Conservation (phyloP, 495 filamentous ascomycete species). For the Aspergillus cavernicola region DNA sequence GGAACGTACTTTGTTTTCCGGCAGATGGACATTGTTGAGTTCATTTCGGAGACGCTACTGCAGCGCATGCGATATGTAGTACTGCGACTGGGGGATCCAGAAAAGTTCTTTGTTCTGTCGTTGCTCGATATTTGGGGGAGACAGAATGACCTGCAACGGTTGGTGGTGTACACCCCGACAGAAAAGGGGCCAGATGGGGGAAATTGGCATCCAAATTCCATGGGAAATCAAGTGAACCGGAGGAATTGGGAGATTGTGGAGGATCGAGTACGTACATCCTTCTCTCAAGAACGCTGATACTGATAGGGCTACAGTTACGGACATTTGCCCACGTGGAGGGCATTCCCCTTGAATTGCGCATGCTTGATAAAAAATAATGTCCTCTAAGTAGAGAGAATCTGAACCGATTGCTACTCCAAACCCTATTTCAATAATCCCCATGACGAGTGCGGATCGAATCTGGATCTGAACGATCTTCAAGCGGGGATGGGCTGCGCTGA, state of each 20-base stretch:
- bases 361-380: too few species aligned
- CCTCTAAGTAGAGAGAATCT: too few species aligned
- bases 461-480: too few species aligned
- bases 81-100: slow-evolving; percentile 6
- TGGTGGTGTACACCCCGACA: slow-evolving; percentile 19
- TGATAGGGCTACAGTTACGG: too few species aligned
- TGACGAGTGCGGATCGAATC: too few species aligned
- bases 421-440: too few species aligned
- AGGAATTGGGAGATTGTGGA: neutral
- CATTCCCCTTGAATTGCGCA: too few species aligned
- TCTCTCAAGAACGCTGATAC: too few species aligned
- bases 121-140: slow-evolving; percentile 22
- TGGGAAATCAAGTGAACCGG: neutral
- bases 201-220: too few species aligned
- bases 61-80: slow-evolving; percentile 14
- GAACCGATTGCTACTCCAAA: too few species aligned
- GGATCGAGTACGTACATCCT: neutral
- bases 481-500: too few species aligned
- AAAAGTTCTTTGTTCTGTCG: slow-evolving; percentile 19
- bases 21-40: slow-evolving; percentile 23
- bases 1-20: slow-evolving; percentile 18
- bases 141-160: slow-evolving; percentile 11
- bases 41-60: slow-evolving; percentile 19
- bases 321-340: too few species aligned
- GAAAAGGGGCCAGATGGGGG: neutral